Evolutionary conservation across 208 protist genomes (phyloP).

Genomic region (Trypanosoma avium): DNA sequence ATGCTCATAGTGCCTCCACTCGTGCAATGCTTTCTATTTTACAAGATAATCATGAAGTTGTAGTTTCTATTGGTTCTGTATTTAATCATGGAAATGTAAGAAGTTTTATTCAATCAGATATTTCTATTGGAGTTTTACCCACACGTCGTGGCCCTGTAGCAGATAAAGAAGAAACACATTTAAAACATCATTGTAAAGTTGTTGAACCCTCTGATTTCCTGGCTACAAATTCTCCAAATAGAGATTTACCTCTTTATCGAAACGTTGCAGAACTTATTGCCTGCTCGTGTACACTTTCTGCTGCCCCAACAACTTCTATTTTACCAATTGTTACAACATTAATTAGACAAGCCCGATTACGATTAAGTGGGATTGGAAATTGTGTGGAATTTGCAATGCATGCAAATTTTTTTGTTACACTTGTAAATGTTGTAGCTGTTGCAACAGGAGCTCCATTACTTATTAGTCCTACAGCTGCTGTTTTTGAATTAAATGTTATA

Average conservation of each 20-base stretch:
- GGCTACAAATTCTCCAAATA: conserved; percentile 48
- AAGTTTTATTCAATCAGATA: conserved; percentile 91
- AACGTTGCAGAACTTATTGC: conserved; percentile 87
- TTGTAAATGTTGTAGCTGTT: conserved; percentile 61
- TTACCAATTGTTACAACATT: conserved; percentile 83
- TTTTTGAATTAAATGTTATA: conserved; percentile 84
- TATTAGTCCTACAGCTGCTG: conserved; percentile 58
- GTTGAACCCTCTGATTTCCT: conserved; percentile 77
- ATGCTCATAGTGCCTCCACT: conserved; percentile 81
- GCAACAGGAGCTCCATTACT: conserved; percentile 63
- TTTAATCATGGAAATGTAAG: conserved; percentile 92
- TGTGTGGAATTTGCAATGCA: conserved; percentile 84
- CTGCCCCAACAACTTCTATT: conserved; percentile 71
- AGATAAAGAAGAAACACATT: conserved; percentile 57
- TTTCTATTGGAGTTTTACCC: conserved; percentile 88
- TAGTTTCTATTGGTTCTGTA: conserved; percentile 89
- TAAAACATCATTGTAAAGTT: conserved; percentile 50
- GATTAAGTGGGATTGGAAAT: conserved; percentile 83
- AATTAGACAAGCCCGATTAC: conserved; percentile 77
- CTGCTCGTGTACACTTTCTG: conserved; percentile 74
- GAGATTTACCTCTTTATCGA: conserved; percentile 75
- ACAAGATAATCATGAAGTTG: conserved; percentile 94
- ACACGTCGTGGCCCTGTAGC: conserved; percentile 62
- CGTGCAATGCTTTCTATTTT: conserved; percentile 92
- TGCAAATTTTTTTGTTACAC: conserved; percentile 72